These are phyloP conservation scores for Septoria petroselini DNA, from an alignment of 2,329 filamentous ascomycete species.

Conservation along the genomic window DNA sequence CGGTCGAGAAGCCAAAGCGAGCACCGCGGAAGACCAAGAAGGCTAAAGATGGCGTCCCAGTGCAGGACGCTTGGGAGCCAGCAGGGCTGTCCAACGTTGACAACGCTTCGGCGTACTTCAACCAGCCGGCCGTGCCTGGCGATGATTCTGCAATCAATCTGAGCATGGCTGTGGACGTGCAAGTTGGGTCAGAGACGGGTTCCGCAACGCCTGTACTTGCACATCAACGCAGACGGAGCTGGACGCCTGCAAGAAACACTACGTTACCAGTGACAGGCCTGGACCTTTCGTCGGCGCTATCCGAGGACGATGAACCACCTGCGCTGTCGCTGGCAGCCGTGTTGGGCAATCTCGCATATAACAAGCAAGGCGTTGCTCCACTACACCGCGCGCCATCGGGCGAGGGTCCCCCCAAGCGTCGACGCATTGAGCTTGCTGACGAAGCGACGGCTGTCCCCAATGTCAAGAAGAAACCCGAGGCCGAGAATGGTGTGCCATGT, in stretches of 20 bases:
- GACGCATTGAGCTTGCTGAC: slow-evolving; percentile 20
- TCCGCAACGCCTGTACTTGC: background rate
- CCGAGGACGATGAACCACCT: slow-evolving; percentile 5
- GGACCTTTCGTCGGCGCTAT: background rate
- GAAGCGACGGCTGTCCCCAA: slow-evolving; percentile 13
- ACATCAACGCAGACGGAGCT: slow-evolving; percentile 23
- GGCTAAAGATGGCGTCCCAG: background rate
- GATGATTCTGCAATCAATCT: slow-evolving; percentile 8
- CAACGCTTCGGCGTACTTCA: slow-evolving; percentile 4
- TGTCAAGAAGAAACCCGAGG: background rate
- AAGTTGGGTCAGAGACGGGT: background rate
- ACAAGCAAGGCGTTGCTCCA: background rate
- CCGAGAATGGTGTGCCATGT: background rate
- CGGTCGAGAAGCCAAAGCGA: background rate
- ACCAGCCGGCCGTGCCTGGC: background rate
- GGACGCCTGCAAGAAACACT: slow-evolving; percentile 24
- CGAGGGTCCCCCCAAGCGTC: slow-evolving; percentile 21
- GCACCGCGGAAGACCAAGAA: background rate
- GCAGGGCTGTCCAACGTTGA: background rate
- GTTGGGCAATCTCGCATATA: slow-evolving; percentile 21
- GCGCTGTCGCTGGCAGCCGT: slow-evolving; percentile 16
- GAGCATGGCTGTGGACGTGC: background rate
- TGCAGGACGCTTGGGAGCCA: background rate
- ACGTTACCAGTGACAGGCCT: background rate
- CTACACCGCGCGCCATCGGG: slow-evolving; percentile 12